Evolutionary conservation across 441 rosid genomes (phyloP).

Genomic region (Pelargonium citronellum): DNA sequence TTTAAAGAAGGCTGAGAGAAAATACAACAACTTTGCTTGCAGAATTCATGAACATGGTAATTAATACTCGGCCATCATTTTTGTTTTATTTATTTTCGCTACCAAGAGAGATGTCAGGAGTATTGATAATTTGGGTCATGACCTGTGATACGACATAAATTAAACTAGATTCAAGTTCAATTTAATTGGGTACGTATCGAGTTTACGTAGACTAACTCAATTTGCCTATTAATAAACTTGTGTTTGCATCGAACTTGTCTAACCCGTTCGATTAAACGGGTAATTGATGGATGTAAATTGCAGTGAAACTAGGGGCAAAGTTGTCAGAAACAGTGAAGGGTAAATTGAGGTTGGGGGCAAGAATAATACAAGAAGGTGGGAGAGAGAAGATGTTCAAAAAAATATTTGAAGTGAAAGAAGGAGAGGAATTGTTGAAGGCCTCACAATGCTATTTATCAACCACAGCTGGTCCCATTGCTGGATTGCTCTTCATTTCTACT

Average conservation of each 20-base stretch:
- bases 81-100: too few species aligned
- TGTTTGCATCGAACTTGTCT: too few species aligned
- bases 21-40: conserved; percentile 21
- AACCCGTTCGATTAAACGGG: too few species aligned
- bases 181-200: too few species aligned
- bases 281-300: conserved; percentile 1
- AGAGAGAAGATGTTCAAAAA: conserved; percentile 37
- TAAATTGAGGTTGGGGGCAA: conserved; percentile 39
- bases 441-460: conserved; percentile 46
- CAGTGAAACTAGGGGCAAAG: conserved; percentile 36
- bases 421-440: conserved; percentile 38
- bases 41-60: conserved; percentile 34
- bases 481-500: conserved; percentile 36
- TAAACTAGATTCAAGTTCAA: too few species aligned
- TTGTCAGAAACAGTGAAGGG: conserved; percentile 38
- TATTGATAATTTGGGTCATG: too few species aligned
- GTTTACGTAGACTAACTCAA: too few species aligned
- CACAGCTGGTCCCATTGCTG: conserved; percentile 39
- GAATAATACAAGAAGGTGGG: conserved; percentile 36
- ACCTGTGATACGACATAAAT: too few species aligned
- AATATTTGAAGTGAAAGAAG: conserved; percentile 28
- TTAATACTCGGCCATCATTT: too few species aligned
- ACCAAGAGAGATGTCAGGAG: too few species aligned
- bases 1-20: too few species aligned
- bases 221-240: too few species aligned